Base-by-base conservation (phyloP, 1,284 basidiomycete genomes). In the Sanghuangporus weigelae region DNA sequence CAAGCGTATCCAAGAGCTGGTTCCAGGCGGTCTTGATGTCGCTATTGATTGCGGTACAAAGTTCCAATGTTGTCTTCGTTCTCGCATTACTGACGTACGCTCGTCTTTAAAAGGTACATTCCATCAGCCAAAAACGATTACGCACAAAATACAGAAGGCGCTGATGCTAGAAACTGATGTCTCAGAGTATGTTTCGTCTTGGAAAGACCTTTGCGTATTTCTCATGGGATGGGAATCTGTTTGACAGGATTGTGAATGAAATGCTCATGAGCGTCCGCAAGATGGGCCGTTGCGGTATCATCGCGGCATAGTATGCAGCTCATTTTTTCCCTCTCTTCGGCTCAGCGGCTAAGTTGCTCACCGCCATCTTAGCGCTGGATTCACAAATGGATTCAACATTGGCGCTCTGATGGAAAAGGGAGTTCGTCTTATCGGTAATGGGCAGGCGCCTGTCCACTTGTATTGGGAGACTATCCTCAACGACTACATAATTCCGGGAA, bases 401-500 rank as follows among this genome's bases (percentile, higher is more conserved):
- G 87, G 87, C 2, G 86, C 89, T 0, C 70, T 93, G 55, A 92
- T 93, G 90, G 89, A 93, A 78, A 90, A 89, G 73, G 85, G 85
- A 1, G 75, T 89, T 19, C 76, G 86, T 67, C 76, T 89, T 59
- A 87, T 89, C 68, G 87, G 87, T 2, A 87, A 88, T 68, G 87
- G 87, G 1, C 85, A 87, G 75, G 89, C 89, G 0, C 90, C 90
- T 1, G 85, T 87, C 0, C 87, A 89, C 71, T 78, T 81, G 59
- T 92, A 90, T 75, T 91, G 89, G 88, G 76, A 89, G 60, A 84
- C 89, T 69, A 83, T 91, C 60, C 72, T 90, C 58, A 74, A 87
- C 64, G 79, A 85, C 49, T 84, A 82, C 66, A 83, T 92, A 70
- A 75, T 82, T 59, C 78, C 84, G 0, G 85, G 86, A 35, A 88